Evolutionary conservation across 805 yeast species (phyloP).

Genomic region (Hanseniaspora pseudoguilliermondii): DNA sequence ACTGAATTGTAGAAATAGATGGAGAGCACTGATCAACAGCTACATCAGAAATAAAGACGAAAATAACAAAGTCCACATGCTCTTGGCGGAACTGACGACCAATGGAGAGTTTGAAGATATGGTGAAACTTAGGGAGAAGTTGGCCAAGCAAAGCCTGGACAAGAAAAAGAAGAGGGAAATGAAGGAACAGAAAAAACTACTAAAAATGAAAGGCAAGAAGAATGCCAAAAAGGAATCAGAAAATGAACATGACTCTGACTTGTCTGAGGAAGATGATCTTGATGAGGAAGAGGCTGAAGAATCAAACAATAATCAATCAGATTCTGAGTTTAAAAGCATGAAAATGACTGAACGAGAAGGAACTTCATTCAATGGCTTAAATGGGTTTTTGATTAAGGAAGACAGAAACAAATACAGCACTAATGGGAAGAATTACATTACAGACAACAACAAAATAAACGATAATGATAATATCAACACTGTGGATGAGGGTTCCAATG

Average conservation of each 20-base stretch:
- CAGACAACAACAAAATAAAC: constrained; percentile 17
- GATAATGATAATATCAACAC: neutral
- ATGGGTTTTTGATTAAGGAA: neutral
- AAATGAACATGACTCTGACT: neutral
- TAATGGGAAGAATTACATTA: constrained; percentile 8
- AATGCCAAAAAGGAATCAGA: constrained; percentile 5
- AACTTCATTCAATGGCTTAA: neutral
- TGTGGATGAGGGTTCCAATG: neutral
- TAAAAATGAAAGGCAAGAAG: constrained; percentile 3
- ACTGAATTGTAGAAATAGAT: constrained; percentile 78
- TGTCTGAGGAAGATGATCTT: neutral
- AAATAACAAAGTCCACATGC: constrained; percentile 25
- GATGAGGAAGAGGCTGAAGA: neutral
- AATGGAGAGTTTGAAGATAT: constrained; percentile 11
- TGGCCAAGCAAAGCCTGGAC: constrained; percentile 14
- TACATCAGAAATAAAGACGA: constrained; percentile 55
- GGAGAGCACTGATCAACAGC: constrained; percentile 75
- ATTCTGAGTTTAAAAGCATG: neutral
- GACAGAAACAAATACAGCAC: neutral
- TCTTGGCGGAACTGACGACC: neutral
- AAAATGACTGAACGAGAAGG: neutral
- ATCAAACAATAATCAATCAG: neutral
- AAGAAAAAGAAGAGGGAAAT: constrained; percentile 19
- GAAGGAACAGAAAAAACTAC: neutral
- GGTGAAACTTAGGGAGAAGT: constrained; percentile 1